Evolutionary conservation across 2,329 filamentous ascomycete species (phyloP).

Genomic region (Hypomyces rosellus): DNA sequence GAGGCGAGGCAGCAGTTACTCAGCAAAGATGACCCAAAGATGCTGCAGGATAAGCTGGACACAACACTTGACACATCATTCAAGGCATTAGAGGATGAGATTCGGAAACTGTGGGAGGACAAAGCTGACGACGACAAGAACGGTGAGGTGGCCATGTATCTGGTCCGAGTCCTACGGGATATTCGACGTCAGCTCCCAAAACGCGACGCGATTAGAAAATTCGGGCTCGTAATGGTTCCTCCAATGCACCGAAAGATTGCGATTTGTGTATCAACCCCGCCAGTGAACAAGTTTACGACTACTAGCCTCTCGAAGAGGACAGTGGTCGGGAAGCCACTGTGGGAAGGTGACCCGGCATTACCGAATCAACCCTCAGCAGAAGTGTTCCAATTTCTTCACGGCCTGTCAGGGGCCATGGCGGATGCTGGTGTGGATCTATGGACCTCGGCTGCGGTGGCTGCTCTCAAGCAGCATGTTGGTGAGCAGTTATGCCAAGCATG

Average conservation of each 20-base stretch:
- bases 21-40: constrained; percentile 63
- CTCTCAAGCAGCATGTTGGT: constrained; percentile 54
- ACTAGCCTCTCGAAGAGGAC: constrained; percentile 36
- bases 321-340: constrained; percentile 61
- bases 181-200: constrained; percentile 61
- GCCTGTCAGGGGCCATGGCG: constrained; percentile 61
- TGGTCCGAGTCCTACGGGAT: constrained; percentile 69
- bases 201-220: constrained; percentile 41
- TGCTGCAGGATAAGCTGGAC: constrained; percentile 55
- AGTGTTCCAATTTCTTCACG: constrained; percentile 65
- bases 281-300: constrained; percentile 43
- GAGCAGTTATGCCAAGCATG: constrained; percentile 45
- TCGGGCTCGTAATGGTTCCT: constrained; percentile 56
- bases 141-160: constrained; percentile 53
- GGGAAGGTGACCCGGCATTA: constrained; percentile 71
- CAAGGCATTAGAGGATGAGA: constrained; percentile 48
- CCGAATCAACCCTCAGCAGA: constrained; percentile 73
- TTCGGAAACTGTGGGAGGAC: constrained; percentile 45
- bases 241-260: constrained; percentile 59
- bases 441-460: constrained; percentile 60
- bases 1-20: constrained; percentile 61
- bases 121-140: constrained; percentile 41
- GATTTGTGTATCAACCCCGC: constrained; percentile 40
- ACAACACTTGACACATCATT: constrained; percentile 52
- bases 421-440: constrained; percentile 71